Base-by-base conservation (phyloP, 2,329 filamentous ascomycete genomes). In the Aspergillus persii region DNA sequence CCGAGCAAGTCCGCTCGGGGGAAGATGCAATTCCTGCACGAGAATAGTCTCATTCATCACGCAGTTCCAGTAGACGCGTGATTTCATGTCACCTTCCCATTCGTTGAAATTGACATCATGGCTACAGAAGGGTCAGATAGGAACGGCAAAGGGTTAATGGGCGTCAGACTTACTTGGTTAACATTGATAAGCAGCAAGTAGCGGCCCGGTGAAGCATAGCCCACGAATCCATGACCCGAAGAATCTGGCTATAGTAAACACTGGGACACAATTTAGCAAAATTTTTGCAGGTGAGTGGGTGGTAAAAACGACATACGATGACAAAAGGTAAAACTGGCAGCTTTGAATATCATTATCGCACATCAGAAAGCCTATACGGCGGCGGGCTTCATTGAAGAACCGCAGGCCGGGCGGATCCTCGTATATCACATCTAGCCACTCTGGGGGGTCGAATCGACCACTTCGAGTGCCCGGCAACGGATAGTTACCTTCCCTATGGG, bases 61-160 rank as follows among this genome's bases (percentile, higher is more conserved):
- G 15, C 80, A 81, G 58, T 80, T 83, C 82, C 82, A 84, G 62
- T 83, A 84, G 1, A 84, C 74, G 18, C 82, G 74, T 2, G 81
- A 81, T 59, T 84, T 79, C 81, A 84, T 84, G 66, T 84, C 82
- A 4, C 80, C 79, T 60, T 82, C 79, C 82, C 82, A 84, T 31
- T 79, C 71, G 57, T 84, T 77, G 55, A 82, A 74, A 30, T 79
- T 77, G 30, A 74, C 73, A 50, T 75, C 70, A 55, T 75, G 74
- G 60, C 72, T 75, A 30, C 53, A 65, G 26, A 23, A 59, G 39
- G 44, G 47, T 61, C 36, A 63, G 54, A 12, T 54, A 2, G 39
- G 6, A 31, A 15, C 18, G 3, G 27, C n/a, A 12, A 23, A 9
- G 33, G 5, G 36, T 26, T 23, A 11, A 31, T 2, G 46, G 4